Evolutionary conservation across 805 yeast genomes (phyloP).

Genomic region (Grigorovia yakushimaensis): DNA sequence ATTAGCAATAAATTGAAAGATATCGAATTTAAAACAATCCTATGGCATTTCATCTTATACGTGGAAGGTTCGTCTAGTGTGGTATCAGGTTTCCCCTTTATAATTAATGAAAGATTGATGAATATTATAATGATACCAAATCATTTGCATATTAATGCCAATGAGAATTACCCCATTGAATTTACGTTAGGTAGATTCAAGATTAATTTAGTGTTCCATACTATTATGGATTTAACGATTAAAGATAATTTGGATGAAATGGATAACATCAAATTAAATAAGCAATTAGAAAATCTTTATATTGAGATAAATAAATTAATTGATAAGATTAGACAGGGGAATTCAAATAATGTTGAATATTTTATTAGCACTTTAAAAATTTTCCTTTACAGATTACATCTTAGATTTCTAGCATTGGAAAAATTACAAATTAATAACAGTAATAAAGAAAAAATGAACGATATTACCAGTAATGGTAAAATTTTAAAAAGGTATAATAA

Average conservation of each 20-base stretch:
- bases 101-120: slow-evolving; percentile 9
- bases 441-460: slow-evolving; percentile 3
- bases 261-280: neutral
- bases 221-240: slow-evolving; percentile 15
- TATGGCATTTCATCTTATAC: slow-evolving; percentile 21
- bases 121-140: slow-evolving; percentile 8
- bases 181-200: slow-evolving; percentile 20
- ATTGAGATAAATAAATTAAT: slow-evolving; percentile 4
- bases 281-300: slow-evolving; percentile 4
- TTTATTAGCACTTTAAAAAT: slow-evolving; percentile 18
- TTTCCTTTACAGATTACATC: slow-evolving; percentile 19
- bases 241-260: slow-evolving; percentile 3
- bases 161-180: slow-evolving; percentile 8
- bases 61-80: slow-evolving; percentile 26
- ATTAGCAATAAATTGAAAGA: neutral
- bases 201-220: slow-evolving; percentile 13
- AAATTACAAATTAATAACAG: slow-evolving; percentile 2
- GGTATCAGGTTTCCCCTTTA: slow-evolving; percentile 21
- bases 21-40: neutral
- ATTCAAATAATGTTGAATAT: slow-evolving; percentile 9
- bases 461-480: slow-evolving; percentile 4
- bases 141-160: neutral
- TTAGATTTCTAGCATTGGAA: slow-evolving; percentile 16
- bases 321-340: slow-evolving; percentile 3
- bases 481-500: slow-evolving; percentile 3